These are phyloP conservation scores for Cryphonectria nitschkei DNA, from an alignment of 2,329 filamentous ascomycete genomes.

Conservation along the genomic window DNA sequence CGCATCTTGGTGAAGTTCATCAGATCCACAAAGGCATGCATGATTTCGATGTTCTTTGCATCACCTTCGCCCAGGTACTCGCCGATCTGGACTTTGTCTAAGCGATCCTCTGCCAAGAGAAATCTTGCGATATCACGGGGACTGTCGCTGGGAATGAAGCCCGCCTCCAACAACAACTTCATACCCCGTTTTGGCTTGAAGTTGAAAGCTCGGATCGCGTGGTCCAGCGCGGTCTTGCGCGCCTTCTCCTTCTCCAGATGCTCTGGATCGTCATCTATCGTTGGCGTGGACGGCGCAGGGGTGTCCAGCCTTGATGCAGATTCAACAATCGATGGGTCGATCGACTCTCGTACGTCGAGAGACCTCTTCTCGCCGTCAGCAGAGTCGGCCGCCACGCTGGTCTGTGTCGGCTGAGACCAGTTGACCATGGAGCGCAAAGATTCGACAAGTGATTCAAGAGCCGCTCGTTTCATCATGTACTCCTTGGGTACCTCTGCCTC, in stretches of 20 bases:
- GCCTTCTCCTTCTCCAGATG: slow-evolving; percentile 96
- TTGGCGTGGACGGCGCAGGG: slow-evolving; percentile 67
- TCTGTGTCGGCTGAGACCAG: slow-evolving; percentile 73
- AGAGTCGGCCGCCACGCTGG: slow-evolving; percentile 61
- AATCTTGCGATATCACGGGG: slow-evolving; percentile 86
- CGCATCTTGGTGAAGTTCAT: slow-evolving; percentile 93
- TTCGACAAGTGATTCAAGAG: slow-evolving; percentile 86
- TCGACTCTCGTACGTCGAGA: slow-evolving; percentile 66
- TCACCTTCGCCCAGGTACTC: slow-evolving; percentile 96
- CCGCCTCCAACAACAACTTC: slow-evolving; percentile 79
- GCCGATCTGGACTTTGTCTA: slow-evolving; percentile 91
- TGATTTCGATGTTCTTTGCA: slow-evolving; percentile 89
- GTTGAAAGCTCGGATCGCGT: slow-evolving; percentile 91
- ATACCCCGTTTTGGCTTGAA: slow-evolving; percentile 96
- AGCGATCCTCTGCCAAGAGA: slow-evolving; percentile 75
- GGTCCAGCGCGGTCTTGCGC: slow-evolving; percentile 86
- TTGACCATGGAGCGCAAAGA: slow-evolving; percentile 87
- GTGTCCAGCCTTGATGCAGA: slow-evolving; percentile 65
- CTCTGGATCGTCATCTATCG: slow-evolving; percentile 85
- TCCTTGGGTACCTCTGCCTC: slow-evolving; percentile 82
- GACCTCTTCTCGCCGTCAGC: slow-evolving; percentile 59
- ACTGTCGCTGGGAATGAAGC: slow-evolving; percentile 80
- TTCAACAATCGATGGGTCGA: slow-evolving; percentile 70
- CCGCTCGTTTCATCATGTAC: slow-evolving; percentile 87
- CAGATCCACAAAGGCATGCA: slow-evolving; percentile 95